Evolutionary conservation across 2,329 filamentous ascomycete genomes (phyloP), one percentile per base, ranked within the genome.

Genomic region (Claviceps sp.): DNA sequence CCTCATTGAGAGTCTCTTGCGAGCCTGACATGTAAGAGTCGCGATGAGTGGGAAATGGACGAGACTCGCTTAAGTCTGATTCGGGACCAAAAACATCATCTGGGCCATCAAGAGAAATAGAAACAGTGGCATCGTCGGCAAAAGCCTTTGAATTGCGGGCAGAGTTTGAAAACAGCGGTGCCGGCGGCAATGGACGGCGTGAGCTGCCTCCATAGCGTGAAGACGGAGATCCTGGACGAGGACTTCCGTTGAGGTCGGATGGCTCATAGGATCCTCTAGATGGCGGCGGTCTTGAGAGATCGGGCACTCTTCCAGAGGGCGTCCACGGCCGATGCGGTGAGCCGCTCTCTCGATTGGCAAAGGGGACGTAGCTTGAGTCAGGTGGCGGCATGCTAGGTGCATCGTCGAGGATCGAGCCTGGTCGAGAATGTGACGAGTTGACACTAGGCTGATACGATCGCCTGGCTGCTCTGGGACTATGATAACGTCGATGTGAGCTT

Each of bases 151-250:
- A 75, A 56, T 69, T 65, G 64, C 75, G 62, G 55, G 73, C 56
- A 65, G 72, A 73, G 8, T 69, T 74, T 2, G 85, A 79, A 63
- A 95, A 97, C 8, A 95, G 73, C 4, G 93, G 93, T 34, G 89
- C 88, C 0, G 89, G 89, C 2, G 93, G 93, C 37, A 97, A 74
- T 3, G 91, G 91, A 52, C 91, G 79, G 59, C 89, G 81, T 11
- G 90, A 88, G 63, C 89, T 94, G 3, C 89, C 87, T 19, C 89
- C 87, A 65, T 97, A 96, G 64, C 82, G 78, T 2, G 89, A 91
- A 0, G 89, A 89, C 1, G 91, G 89, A 0, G 91, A 96, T 5
- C 91, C 91, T 1, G 93, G 91, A 54, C 93, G 75, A 6, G 93
- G 90, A 56, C 81, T 90, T 48, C 93, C 93, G 62, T 97, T 91